These are phyloP conservation scores for Thielaviopsis cerberus DNA, from an alignment of 2,329 filamentous ascomycete genomes.

Conservation along the genomic window DNA sequence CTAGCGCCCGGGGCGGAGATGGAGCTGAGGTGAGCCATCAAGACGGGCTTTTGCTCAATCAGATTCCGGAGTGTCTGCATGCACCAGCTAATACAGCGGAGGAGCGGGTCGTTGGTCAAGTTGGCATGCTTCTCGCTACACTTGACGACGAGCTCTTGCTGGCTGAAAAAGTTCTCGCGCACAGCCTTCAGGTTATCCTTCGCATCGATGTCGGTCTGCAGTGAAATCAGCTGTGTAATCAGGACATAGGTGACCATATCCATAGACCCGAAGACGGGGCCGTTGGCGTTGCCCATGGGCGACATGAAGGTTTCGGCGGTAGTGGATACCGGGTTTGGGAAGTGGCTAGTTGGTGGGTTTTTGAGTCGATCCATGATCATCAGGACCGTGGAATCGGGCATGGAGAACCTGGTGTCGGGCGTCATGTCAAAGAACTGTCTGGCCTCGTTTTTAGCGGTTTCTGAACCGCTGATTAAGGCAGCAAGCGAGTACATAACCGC, in stretches of 20 bases:
- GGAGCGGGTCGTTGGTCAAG: not conserved
- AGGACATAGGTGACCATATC: not conserved
- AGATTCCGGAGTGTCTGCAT: not conserved
- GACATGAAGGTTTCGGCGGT: not conserved
- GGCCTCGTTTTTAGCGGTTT: not conserved
- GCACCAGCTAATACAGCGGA: not conserved
- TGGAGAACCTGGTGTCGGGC: not conserved
- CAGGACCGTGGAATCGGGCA: not conserved
- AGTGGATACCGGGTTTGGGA: not conserved
- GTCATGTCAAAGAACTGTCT: not conserved
- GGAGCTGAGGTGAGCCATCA: not conserved
- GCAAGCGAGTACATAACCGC: not conserved
- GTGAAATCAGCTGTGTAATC: not conserved
- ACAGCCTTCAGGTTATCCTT: not conserved
- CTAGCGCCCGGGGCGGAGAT: not conserved
- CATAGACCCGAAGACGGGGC: not conserved
- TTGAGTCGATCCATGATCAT: too few species aligned
- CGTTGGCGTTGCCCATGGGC: not conserved
- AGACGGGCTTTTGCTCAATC: not conserved
- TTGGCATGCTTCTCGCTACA: not conserved
- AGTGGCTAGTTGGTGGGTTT: not conserved
- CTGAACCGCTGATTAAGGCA: not conserved
- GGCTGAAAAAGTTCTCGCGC: not conserved
- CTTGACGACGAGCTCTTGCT: not conserved
- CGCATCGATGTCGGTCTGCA: not conserved